Conservation (phyloP, 371 early-diverging fungal species). For the Nosema muscidifuracis region DNA sequence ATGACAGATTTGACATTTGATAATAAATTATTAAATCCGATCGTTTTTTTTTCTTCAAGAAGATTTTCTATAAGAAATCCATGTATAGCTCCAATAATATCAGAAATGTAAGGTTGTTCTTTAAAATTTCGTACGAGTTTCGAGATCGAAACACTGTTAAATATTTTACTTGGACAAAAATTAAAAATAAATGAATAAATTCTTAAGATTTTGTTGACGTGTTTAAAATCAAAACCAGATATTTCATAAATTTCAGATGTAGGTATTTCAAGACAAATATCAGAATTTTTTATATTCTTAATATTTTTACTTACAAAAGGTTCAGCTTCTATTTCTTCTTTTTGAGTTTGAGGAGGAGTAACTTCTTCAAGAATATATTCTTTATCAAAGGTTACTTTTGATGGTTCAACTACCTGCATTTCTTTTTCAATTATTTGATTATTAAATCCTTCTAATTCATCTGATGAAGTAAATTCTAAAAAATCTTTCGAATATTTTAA, state of each 20-base stretch:
- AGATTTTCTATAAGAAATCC: constrained; percentile 16
- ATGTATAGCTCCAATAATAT: not conserved
- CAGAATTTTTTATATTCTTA: not conserved
- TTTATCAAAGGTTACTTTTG: no score
- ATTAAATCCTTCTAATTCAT: no score
- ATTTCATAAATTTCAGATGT: not conserved
- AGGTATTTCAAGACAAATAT: not conserved
- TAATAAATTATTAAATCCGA: not conserved
- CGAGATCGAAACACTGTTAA: not conserved
- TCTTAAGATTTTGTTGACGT: not conserved
- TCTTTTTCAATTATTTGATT: no score
- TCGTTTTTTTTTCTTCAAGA: not conserved
- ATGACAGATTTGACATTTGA: not conserved
- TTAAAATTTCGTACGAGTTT: not conserved
- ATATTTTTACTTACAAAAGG: no score
- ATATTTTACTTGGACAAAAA: not conserved
- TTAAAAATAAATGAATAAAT: constrained; percentile 8
- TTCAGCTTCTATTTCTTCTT: no score
- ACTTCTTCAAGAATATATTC: no score
- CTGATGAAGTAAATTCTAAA: no score
- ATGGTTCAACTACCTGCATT: no score
- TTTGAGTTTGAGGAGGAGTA: no score
- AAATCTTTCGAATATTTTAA: not conserved
- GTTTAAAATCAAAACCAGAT: not conserved
- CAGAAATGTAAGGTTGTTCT: not conserved